Conservation (phyloP, 2,329 filamentous ascomycete species). For the Mycosphaerelloides madeirae region DNA sequence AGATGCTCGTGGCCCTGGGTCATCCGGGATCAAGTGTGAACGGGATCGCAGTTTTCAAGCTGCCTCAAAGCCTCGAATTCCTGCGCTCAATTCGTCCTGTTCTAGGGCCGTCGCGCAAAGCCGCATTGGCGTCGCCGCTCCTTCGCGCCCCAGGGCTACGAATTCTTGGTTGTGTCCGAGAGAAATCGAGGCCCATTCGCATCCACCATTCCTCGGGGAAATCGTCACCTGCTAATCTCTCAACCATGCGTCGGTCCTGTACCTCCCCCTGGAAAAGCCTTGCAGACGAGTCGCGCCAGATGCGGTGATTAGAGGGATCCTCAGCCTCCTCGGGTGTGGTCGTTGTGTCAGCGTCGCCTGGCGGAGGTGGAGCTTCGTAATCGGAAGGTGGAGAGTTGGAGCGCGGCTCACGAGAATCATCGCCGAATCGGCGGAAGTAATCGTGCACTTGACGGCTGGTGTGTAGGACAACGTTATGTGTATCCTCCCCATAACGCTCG, state of each 20-base stretch:
- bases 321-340: conserved; percentile 22
- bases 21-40: too few species aligned
- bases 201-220: conserved; percentile 80
- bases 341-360: conserved; percentile 19
- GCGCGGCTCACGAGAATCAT: conserved; percentile 11
- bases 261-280: conserved; percentile 23
- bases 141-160: conserved; percentile 4
- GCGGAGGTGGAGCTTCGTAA: conserved; percentile 16
- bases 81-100: conserved; percentile 7
- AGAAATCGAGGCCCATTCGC: conserved; percentile 38
- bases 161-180: conserved; percentile 19
- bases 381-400: conserved; percentile 24
- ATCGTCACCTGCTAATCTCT: conserved; percentile 65
- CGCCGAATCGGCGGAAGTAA: conserved; percentile 22
- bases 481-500: conserved; percentile 16
- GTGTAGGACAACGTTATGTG: conserved; percentile 14
- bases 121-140: background rate
- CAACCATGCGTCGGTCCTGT: conserved; percentile 60
- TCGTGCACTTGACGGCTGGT: conserved; percentile 19
- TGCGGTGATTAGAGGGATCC: conserved; percentile 22
- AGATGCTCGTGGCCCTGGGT: too few species aligned
- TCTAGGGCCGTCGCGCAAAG: background rate
- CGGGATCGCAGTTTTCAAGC: background rate
- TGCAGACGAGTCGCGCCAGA: conserved; percentile 20
- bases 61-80: conserved; percentile 11